Base-by-base conservation (phyloP, 495 filamentous ascomycete genomes). In the Physcia stellaris region DNA sequence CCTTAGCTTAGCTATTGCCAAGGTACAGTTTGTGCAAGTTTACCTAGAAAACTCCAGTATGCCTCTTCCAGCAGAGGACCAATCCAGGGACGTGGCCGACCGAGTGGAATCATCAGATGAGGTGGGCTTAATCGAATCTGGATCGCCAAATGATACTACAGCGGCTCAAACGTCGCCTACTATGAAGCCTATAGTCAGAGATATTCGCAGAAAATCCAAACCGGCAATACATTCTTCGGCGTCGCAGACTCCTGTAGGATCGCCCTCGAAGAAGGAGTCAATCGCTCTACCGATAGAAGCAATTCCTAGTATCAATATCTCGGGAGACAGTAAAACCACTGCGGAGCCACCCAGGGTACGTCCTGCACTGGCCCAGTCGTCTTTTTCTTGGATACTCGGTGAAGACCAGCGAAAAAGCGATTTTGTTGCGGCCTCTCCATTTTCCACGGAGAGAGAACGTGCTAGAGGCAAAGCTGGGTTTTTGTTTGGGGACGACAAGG, bases 331-430 rank as follows among this genome's bases (percentile, higher is more conserved):
- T 13, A 7, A 35, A 6, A 29, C 30, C 11, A 41, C 37, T 22
- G 32, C 32, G 27, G 33, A 26, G 11, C 48, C 42, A 11, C 53
- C 41, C 15, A 42, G 41, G 32, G 47, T 33, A 44, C 66, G 83
- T 10, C 79, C 79, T 12, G 69, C 68, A 12, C 64, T 98, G 12
- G 79, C 86, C 12, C 78, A 94, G 43, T 86, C 86, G 20, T 80
- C 77, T 6, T 95, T 94, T 54, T 80, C 87, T 9, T 98, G 87
- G 87, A 96, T 98, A 86, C 68, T 98, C n/a, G 75, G 68, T 19
- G 63, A 70, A 39, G 66, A 64, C 34, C 60, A 61, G 22, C 58
- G 59, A 28, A 56, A 65, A 19, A 68, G 62, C 9, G 58, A 54
- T 26, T 71, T 72, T 53, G 65, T 72, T 10, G 60, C 63, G 36